A percentile compares a stretch with the other conserved stretches of the same genome.
These are phyloP conservation scores for Magnusiomyces magnusii DNA, from an alignment of 1,139 yeast species.

Conservation along the genomic window DNA sequence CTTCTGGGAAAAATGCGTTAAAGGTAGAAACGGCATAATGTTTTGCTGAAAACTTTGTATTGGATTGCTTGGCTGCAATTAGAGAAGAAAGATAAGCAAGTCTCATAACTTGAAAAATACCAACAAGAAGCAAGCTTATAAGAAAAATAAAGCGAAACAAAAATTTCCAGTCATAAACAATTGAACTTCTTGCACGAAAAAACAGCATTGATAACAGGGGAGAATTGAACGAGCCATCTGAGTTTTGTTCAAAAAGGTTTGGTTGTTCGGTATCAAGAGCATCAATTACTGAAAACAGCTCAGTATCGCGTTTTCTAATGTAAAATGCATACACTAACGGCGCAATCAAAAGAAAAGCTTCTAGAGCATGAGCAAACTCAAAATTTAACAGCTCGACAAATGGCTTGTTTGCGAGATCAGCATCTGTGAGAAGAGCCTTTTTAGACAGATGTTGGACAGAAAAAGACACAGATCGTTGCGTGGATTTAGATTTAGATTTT, in stretches of 20 bases:
- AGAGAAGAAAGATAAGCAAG: not conserved
- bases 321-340: constrained; percentile 4
- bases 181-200: not conserved
- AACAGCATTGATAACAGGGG: not conserved
- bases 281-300: not conserved
- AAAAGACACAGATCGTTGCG: not conserved
- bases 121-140: not conserved
- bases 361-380: constrained; percentile 2
- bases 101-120: not conserved
- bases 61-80: not conserved
- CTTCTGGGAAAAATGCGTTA: constrained; percentile 5
- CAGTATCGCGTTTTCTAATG: not conserved
- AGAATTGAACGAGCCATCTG: not conserved
- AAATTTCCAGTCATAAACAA: not conserved
- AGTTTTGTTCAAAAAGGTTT: not conserved
- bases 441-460: not conserved
- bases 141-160: not conserved
- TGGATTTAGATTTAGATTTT: not conserved
- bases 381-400: not conserved
- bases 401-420: not conserved
- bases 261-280: not conserved
- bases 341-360: not conserved
- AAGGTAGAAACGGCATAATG: not conserved
- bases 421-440: not conserved
- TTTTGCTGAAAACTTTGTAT: not conserved